Percentiles rank a stretch among this genome's conserved stretches.
Conservation (phyloP, 75 land plant species). For the Sequoia sempervirens region DNA sequence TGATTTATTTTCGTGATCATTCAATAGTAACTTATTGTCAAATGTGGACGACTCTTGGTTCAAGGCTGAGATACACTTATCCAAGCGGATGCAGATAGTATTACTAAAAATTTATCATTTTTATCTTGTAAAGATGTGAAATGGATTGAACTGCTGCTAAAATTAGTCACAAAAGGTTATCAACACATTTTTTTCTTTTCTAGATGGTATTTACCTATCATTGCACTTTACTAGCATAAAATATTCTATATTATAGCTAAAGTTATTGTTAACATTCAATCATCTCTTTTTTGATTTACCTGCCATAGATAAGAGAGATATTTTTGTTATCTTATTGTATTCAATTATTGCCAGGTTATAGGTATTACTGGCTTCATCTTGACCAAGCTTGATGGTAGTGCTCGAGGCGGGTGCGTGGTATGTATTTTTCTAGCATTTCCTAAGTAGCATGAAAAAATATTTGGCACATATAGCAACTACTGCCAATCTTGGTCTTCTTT, state of each 20-base stretch:
- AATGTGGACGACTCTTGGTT: not conserved
- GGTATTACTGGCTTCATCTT: constrained; percentile 93
- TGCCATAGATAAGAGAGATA: not conserved
- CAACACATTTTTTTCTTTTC: not conserved
- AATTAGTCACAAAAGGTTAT: not conserved
- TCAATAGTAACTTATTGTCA: not conserved
- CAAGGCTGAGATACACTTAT: not conserved
- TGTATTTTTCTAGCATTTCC: constrained; percentile 8
- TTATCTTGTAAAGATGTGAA: not conserved
- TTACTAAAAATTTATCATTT: not conserved
- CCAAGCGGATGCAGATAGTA: not conserved
- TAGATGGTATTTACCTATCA: not conserved
- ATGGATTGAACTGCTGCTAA: not conserved
- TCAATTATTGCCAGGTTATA: constrained; percentile 55
- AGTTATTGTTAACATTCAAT: not conserved
- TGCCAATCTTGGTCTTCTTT: not conserved
- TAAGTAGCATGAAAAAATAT: not conserved
- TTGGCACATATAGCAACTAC: not conserved
- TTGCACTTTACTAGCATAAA: not conserved
- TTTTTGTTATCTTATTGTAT: not conserved
- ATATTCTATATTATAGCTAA: not conserved
- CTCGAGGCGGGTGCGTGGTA: constrained; percentile 99
- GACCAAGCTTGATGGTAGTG: constrained; percentile 96
- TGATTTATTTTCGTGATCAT: not conserved
- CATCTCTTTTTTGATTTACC: not conserved